Base-by-base conservation (phyloP, 2,329 filamentous ascomycete genomes). In the Colletotrichum tamarilloi region DNA sequence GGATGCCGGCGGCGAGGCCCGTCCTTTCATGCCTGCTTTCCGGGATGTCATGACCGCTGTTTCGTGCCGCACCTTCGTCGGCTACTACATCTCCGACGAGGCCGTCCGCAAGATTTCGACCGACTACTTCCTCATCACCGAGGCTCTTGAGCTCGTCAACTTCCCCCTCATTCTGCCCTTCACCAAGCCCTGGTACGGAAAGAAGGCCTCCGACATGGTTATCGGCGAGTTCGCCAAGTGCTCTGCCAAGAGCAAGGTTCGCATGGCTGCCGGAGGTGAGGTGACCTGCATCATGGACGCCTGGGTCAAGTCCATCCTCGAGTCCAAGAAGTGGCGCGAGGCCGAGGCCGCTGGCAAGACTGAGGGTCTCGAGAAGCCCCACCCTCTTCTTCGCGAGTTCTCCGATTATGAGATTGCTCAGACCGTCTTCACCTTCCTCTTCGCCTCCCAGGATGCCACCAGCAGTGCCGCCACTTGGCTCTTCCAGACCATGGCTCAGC, bases 91-190 rank as follows among this genome's bases (percentile, higher is more conserved):
- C 83, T 92, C 93, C 58, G 94, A 98, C 73, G 93, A 95, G 81
- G 91, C 93, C 62, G 92, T 98, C 79, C 96, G 97, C 89, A 95
- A 94, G 87, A 97, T 98, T 76, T 93, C 96, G 74, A 93, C 98
- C 83, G 95, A 98, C 85, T 99, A 98, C 86, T 98, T 97, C 85
- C 90, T 96, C 76, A 97, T 98, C 81, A 98, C 97, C 16, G 96
- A 94, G 71, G 97, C 97, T 26, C 90, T 98, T 77, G 97, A 99
- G 84, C 90, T 98, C 59, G 97, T 99, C 87, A 98, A 98, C 87
- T 98, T 98, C 87, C 96, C 97, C 73, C 93, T 98, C 84, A 98
- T 98, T 81, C 85, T 98, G 53, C 96, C 96, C 52, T 98, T 91
- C 87, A 98, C 95, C 81, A 96, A 95, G 87, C 95, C 95, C 5